These are phyloP conservation scores for Syncephalastrum contaminatum DNA, from an alignment of 371 early-diverging fungal genomes.

Conservation along the genomic window DNA sequence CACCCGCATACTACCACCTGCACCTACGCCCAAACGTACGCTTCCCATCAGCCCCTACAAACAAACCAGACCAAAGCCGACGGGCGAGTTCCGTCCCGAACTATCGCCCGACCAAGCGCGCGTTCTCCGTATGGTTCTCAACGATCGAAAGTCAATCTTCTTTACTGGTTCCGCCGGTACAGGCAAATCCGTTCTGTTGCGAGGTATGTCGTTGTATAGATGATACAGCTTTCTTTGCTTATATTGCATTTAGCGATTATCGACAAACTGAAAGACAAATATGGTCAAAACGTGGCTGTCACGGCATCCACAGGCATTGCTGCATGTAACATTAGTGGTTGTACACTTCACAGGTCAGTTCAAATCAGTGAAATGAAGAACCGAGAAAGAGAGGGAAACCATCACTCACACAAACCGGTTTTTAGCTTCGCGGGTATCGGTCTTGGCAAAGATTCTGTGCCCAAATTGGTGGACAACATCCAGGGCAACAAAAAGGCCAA, in stretches of 20 bases:
- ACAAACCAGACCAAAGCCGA: too few species aligned
- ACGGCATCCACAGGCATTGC: conserved; percentile 93
- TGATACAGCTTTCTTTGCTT: neutral
- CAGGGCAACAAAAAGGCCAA: conserved; percentile 20
- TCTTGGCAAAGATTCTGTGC: conserved; percentile 49
- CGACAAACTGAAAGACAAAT: conserved; percentile 29
- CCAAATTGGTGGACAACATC: conserved; percentile 41
- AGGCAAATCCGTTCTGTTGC: conserved; percentile 72
- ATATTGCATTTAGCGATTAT: conserved; percentile 47
- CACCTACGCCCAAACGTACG: too few species aligned
- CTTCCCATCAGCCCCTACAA: too few species aligned
- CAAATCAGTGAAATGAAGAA: neutral
- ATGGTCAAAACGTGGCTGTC: conserved; percentile 55
- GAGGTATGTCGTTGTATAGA: conserved; percentile 17
- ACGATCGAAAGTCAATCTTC: conserved; percentile 60
- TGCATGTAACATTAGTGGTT: conserved; percentile 80
- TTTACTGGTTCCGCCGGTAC: conserved; percentile 86
- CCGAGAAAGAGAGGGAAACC: neutral
- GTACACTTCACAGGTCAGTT: conserved; percentile 65
- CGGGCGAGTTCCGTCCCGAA: conserved; percentile 3
- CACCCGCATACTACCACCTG: too few species aligned
- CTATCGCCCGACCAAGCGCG: conserved; percentile 63
- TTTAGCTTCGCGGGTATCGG: conserved; percentile 76
- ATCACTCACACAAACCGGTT: neutral
- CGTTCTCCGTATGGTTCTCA: conserved; percentile 57